phyloP scores from a whole-genome alignment of 129 eudicot species.

The Lactuca saligna region DNA sequence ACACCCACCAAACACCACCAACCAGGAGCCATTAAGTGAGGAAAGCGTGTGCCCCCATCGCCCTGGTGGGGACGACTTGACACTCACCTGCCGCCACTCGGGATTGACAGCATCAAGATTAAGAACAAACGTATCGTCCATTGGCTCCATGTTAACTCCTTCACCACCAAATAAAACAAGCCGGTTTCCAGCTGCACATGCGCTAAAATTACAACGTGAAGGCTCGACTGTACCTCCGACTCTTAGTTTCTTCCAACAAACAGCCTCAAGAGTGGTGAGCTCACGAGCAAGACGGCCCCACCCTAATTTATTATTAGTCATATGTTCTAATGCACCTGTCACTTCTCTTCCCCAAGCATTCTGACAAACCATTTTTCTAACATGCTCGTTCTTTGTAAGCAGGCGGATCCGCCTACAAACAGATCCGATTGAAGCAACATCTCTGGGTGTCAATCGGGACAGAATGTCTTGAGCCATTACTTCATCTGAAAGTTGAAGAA shows the following conservation, averaged over 20 bases:
- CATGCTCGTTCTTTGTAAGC: slow-evolving; percentile 77
- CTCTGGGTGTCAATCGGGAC: slow-evolving; percentile 85
- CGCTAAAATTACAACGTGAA: slow-evolving; percentile 85
- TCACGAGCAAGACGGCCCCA: slow-evolving; percentile 94
- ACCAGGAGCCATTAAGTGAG: slow-evolving; percentile 79
- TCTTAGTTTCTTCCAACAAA: slow-evolving; percentile 75
- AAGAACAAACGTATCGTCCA: slow-evolving; percentile 94
- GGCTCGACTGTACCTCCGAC: slow-evolving; percentile 95
- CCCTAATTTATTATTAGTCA: slow-evolving; percentile 72
- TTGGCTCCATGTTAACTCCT: slow-evolving; percentile 95
- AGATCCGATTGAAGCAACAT: slow-evolving; percentile 90
- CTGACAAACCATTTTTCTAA: slow-evolving; percentile 92
- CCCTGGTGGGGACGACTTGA: slow-evolving; percentile 83
- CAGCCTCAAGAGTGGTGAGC: slow-evolving; percentile 87
- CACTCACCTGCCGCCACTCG: slow-evolving; percentile 78
- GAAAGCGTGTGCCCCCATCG: slow-evolving; percentile 96
- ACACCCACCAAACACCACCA: slow-evolving; percentile 89
- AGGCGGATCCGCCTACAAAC: slow-evolving; percentile 80
- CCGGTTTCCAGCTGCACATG: slow-evolving; percentile 89
- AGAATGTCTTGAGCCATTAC: slow-evolving; percentile 83
- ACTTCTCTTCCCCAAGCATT: slow-evolving; percentile 97
- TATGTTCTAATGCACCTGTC: slow-evolving; percentile 70
- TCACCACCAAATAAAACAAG: slow-evolving; percentile 93
- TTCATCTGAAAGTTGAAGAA: slow-evolving; percentile 88
- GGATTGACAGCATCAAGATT: slow-evolving; percentile 72